Conservation (phyloP, 106 monocot species). For the Xerophyta viscosa region DNA sequence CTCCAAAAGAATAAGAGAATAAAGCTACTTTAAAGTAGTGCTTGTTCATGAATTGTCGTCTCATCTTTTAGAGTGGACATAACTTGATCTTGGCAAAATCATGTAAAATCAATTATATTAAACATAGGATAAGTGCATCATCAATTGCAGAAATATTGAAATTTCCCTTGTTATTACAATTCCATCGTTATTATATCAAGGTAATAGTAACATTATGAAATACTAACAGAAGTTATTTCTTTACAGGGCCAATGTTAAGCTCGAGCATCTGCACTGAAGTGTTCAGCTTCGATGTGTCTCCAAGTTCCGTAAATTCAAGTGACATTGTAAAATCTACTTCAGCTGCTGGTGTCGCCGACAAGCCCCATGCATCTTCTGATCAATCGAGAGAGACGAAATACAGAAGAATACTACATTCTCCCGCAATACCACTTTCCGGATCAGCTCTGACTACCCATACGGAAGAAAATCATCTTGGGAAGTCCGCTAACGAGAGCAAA, state of each 20-base stretch:
- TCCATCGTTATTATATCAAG: too few relatives aligned
- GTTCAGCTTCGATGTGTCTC: constrained; percentile 72
- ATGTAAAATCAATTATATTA: too few relatives aligned
- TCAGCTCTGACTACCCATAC: constrained; percentile 22
- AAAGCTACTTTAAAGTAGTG: too few relatives aligned
- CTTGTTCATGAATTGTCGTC: too few relatives aligned
- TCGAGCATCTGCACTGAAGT: constrained; percentile 97
- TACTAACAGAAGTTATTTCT: too few relatives aligned
- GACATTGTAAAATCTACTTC: constrained; percentile 48
- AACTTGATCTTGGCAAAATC: too few relatives aligned
- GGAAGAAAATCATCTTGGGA: constrained; percentile 9
- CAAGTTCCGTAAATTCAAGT: constrained; percentile 12
- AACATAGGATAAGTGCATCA: too few relatives aligned
- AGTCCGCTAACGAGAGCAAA: constrained; percentile 25
- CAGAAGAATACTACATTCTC: constrained; percentile 51
- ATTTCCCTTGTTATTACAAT: too few relatives aligned
- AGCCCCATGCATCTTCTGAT: not conserved
- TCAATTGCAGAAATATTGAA: too few relatives aligned
- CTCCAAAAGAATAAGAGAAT: too few relatives aligned
- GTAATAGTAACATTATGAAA: too few relatives aligned
- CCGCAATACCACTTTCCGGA: constrained; percentile 42
- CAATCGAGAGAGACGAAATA: constrained; percentile 25
- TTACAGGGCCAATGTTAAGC: constrained; percentile 74
- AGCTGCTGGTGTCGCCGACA: constrained; percentile 21
- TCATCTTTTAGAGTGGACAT: too few relatives aligned